These are phyloP conservation scores for Niveomyces coronatus DNA, from an alignment of 2,329 filamentous ascomycete genomes.

Conservation along the genomic window DNA sequence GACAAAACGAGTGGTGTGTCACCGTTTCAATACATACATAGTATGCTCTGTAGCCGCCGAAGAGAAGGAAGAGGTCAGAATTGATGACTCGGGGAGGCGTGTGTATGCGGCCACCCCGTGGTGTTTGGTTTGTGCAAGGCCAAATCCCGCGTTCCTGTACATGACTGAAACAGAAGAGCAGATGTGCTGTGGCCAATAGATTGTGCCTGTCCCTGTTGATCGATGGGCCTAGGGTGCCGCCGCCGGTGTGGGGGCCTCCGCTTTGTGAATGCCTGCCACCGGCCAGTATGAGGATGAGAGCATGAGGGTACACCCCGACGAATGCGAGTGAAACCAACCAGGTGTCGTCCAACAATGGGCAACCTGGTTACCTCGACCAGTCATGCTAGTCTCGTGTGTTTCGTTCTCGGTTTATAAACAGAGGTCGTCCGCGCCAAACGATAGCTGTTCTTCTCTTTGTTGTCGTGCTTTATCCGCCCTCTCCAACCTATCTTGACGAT, in stretches of 20 bases:
- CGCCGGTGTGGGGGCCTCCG: constrained; percentile 5
- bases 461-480: constrained; percentile 2
- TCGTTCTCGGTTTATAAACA: constrained; percentile 2
- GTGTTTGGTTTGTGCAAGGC: not conserved
- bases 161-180: constrained; percentile 3
- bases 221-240: constrained; percentile 4
- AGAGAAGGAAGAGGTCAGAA: too few species aligned
- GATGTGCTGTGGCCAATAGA: constrained; percentile 4
- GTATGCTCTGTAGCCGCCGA: too few species aligned
- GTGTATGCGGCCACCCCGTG: too few species aligned
- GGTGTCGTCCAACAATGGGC: not conserved
- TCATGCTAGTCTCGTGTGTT: not conserved
- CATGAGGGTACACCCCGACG: constrained; percentile 2
- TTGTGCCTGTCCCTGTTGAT: constrained; percentile 4
- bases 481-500: constrained; percentile 1
- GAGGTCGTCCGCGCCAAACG: not conserved
- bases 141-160: constrained; percentile 2
- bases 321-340: not conserved
- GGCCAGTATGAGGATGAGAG: too few species aligned
- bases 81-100: too few species aligned
- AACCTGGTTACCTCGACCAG: not conserved
- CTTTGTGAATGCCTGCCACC: constrained; percentile 7
- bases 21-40: too few species aligned
- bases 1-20: too few species aligned
- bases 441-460: not conserved